phyloP scores from a whole-genome alignment of 2,329 filamentous ascomycete genomes.

The Eutypella sp. region DNA sequence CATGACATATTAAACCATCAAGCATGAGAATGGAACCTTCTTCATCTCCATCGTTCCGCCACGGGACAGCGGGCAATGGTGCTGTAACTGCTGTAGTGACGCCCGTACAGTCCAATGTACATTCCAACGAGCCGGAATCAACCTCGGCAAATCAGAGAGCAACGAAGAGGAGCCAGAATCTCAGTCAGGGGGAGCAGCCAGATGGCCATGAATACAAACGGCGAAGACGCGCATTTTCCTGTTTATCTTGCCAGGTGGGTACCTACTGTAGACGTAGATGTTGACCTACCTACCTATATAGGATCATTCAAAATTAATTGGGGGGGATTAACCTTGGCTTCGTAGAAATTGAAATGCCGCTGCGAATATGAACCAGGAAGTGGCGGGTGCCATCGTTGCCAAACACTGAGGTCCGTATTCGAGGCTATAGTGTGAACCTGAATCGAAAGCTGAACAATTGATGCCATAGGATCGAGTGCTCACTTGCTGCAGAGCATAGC shows the following conservation, averaged over 20 bases:
- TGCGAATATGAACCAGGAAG: slow-evolving; percentile 24
- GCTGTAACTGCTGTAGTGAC: background rate
- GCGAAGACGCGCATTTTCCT: slow-evolving; percentile 24
- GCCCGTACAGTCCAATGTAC: too few relatives aligned
- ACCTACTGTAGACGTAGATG: too few relatives aligned
- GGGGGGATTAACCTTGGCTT: background rate
- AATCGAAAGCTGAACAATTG: slow-evolving; percentile 6
- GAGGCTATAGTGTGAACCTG: background rate
- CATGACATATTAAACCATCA: too few relatives aligned
- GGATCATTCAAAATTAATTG: too few relatives aligned
- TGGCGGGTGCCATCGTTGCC: slow-evolving; percentile 23
- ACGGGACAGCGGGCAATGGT: background rate
- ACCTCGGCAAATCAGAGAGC: slow-evolving; percentile 7
- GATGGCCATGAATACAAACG: slow-evolving; percentile 15
- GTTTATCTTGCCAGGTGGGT: slow-evolving; percentile 18
- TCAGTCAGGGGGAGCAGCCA: slow-evolving; percentile 5
- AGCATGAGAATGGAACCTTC: too few relatives aligned
- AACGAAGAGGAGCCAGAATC: slow-evolving; percentile 8
- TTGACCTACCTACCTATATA: too few relatives aligned
- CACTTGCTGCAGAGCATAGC: slow-evolving; percentile 16
- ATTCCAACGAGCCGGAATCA: background rate
- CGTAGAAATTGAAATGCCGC: slow-evolving; percentile 22
- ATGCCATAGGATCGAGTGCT: slow-evolving; percentile 21
- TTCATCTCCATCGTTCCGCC: background rate
- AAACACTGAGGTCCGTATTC: slow-evolving; percentile 21